Conservation (phyloP, 2,329 filamentous ascomycete species). For the Aspergillus pseudotamarii region DNA sequence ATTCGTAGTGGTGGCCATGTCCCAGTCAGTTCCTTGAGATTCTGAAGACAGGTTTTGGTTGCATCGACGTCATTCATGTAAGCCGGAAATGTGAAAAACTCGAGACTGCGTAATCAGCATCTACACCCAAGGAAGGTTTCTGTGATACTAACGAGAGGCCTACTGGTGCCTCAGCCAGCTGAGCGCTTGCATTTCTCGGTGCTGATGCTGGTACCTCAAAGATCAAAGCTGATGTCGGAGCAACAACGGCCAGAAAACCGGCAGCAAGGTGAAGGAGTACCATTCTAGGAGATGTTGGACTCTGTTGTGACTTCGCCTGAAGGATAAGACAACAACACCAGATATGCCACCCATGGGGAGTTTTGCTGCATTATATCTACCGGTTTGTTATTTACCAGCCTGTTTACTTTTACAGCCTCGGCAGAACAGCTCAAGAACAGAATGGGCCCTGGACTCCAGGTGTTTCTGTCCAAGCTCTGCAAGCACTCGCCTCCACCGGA, state of each 20-base stretch:
- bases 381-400: not conserved
- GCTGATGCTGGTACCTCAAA: slow-evolving; percentile 41
- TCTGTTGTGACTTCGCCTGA: not conserved
- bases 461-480: not conserved
- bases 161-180: slow-evolving; percentile 47
- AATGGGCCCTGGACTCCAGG: not conserved
- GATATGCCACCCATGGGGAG: not conserved
- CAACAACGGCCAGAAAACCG: not conserved
- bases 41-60: slow-evolving; percentile 55
- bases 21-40: slow-evolving; percentile 54
- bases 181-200: slow-evolving; percentile 32
- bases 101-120: slow-evolving; percentile 43
- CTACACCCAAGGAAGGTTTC: not conserved
- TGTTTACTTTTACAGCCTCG: not conserved
- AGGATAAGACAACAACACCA: not conserved
- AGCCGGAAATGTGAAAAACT: slow-evolving; percentile 60
- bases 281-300: not conserved
- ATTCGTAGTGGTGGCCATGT: slow-evolving; percentile 59
- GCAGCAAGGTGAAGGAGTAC: not conserved
- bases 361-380: not conserved
- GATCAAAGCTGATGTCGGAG: slow-evolving; percentile 24
- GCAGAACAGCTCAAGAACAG: not conserved
- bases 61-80: slow-evolving; percentile 57
- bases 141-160: slow-evolving; percentile 47
- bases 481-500: not conserved